These are phyloP conservation scores for Dryas octopetala DNA, from an alignment of 306 rosid species.

Conservation along the genomic window DNA sequence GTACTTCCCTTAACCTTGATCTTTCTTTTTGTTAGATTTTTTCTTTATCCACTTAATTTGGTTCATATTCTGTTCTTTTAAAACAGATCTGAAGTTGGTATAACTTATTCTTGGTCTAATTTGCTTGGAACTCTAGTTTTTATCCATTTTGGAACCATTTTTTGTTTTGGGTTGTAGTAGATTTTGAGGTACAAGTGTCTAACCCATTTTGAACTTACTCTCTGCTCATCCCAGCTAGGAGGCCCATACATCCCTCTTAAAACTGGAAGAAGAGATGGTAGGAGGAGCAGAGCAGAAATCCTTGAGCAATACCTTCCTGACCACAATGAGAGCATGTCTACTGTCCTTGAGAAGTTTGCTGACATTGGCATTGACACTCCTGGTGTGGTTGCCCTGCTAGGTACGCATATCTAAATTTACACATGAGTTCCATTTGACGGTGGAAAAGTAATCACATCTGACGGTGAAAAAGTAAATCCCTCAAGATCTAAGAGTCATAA, in stretches of 20 bases:
- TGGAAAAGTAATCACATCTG: too few relatives aligned
- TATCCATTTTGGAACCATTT: neutral
- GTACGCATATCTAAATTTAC: conserved; percentile 27
- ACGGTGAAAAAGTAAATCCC: neutral
- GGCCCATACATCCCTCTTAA: conserved; percentile 82
- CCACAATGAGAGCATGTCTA: conserved; percentile 91
- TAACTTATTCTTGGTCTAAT: neutral
- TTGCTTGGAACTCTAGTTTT: neutral
- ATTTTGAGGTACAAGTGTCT: neutral
- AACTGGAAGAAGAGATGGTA: conserved; percentile 98
- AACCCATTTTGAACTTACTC: neutral
- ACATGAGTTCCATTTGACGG: too few relatives aligned
- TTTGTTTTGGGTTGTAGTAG: neutral
- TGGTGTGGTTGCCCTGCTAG: conserved; percentile 85
- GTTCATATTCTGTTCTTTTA: neutral
- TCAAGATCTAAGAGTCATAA: too few relatives aligned
- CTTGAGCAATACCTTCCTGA: conserved; percentile 87
- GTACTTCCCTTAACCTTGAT: conserved; percentile 30
- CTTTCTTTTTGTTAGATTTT: neutral
- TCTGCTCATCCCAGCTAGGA: conserved; percentile 57
- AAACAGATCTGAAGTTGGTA: conserved; percentile 12
- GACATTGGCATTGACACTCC: conserved; percentile 86
- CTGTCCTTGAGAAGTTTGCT: conserved; percentile 82
- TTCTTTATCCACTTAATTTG: neutral
- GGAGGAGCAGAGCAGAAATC: conserved; percentile 85